Evolutionary conservation across 352 stramenopile species (phyloP), one percentile per base, ranked within the genome.

Genomic region (Pythium aristosporum): DNA sequence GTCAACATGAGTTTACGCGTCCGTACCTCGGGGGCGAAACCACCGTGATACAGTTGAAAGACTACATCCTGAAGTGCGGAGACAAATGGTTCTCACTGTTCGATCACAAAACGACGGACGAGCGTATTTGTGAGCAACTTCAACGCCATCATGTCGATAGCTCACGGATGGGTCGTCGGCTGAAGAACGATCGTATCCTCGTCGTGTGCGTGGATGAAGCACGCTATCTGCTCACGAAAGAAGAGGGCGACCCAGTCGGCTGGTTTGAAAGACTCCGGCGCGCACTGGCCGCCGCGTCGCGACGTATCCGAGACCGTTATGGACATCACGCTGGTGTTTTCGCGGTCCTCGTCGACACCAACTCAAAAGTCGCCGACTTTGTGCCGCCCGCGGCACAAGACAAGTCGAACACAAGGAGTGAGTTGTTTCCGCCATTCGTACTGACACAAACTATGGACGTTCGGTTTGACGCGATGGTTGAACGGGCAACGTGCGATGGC

Each of bases 401-500:
- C 34, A 39, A 39, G 11, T 9, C 34, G 11, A 39, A 9, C 8
- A 12, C 34, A 39, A 9, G 8, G 34, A 12, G 34, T 12, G 34
- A 39, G 8, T 20, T 61, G 5, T 77, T 89, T 73, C 79, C 85
- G 63, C 73, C 80, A 62, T 85, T 89, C 58, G 53, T 88, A 57
- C 73, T 87, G 69, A 81, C 67, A 0, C 32, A 68, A 1, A 72
- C 67, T 11, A 74, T 77, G 60, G 63, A 77, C 42, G 32, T 65
- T 63, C 30, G 42, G 57, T 25, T 51, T 15, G 23, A 53, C 3
- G 28, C 21, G 0, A 4, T 37, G 9, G 12, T 36, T 3, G 23
- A 52, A 28, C 25, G 25, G 23, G 20, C 34, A 34, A 28, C 25
- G 25, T 4, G 46, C 46, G 30, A n/a, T 11, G 23, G 12, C 3